Base-by-base conservation (phyloP, 2,329 filamentous ascomycete genomes). In the Ciborinia camelliae region DNA sequence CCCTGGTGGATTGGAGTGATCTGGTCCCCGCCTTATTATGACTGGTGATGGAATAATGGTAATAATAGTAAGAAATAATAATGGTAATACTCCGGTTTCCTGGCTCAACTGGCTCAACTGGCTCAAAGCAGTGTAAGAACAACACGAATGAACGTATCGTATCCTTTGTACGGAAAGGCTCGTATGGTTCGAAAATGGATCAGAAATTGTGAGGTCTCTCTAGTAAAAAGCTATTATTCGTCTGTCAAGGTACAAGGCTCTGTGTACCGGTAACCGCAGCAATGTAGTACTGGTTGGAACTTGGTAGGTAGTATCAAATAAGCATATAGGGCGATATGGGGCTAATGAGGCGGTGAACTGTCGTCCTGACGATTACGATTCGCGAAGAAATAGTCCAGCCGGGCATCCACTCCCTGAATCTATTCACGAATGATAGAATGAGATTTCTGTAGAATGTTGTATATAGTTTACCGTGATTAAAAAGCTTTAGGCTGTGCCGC, bases 301-400 rank as follows among this genome's bases (percentile, higher is more conserved):
- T n/a, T n/a, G n/a, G n/a, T n/a, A n/a, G n/a, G 48, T n/a, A 45
- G 37, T 41, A 62, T 47, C 51, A 54, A 43, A 55, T n/a, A 26
- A 37, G 47, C 6, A 43, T 43, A 63, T 57, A 63, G 30, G 51
- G 61, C 61, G 61, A 57, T 37, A 32, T 28, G 35, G 39, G 30
- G 61, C 20, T 41, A 57, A 48, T 37, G 61, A 57, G 61, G 61
- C 61, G 61, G 61, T 63, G 61, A 63, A 54, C 30, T 43, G 39
- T 57, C 50, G 60, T 57, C 50, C 50, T 63, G 60, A 63, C 60
- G 51, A 63, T 63, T 63, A 63, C 50, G 50, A 63, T 63, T 63
- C n/a, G 51, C 28, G 14, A 45, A 30, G 20, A 35, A 47, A 47
- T 58, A 28, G 54, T 23, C 41, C 41, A 58, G 48, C 18, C 50